Percentiles rank a stretch among this genome's conserved stretches.
Evolutionary conservation across 2,329 filamentous ascomycete genomes (phyloP).

Genomic region (Penicillium sp.): DNA sequence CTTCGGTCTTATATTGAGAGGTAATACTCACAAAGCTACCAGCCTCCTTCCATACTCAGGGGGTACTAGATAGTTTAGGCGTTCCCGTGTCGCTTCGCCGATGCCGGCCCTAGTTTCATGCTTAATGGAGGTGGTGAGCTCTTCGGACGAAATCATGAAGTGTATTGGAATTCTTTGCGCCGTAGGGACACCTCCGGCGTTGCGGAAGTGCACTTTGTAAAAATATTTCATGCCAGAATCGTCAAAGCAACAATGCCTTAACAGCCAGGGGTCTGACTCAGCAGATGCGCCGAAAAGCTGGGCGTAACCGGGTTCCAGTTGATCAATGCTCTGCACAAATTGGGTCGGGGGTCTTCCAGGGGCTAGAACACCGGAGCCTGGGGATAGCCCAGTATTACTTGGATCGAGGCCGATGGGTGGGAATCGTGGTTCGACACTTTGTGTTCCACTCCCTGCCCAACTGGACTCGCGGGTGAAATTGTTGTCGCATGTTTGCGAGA

Average conservation of each 20-base stretch:
- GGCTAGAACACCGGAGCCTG: conserved; percentile 17
- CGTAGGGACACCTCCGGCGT: conserved; percentile 38
- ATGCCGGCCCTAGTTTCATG: conserved; percentile 17
- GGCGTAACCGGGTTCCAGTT: conserved; percentile 28
- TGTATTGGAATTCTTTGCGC: conserved; percentile 36
- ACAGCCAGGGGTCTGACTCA: conserved; percentile 37
- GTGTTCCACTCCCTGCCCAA: conserved; percentile 5
- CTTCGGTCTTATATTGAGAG: neutral
- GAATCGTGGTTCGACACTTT: conserved; percentile 8
- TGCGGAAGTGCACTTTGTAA: conserved; percentile 38
- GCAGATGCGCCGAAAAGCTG: conserved; percentile 34
- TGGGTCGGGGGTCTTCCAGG: conserved; percentile 21
- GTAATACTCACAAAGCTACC: conserved; percentile 20
- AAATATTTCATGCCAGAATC: conserved; percentile 36
- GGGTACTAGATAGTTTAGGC: conserved; percentile 21
- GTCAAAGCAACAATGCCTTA: conserved; percentile 38
- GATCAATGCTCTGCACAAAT: conserved; percentile 31
- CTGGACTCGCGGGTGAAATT: conserved; percentile 5
- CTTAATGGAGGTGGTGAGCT: conserved; percentile 18
- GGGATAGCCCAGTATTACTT: conserved; percentile 11
- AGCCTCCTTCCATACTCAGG: conserved; percentile 25
- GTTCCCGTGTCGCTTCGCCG: conserved; percentile 15
- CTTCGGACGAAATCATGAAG: conserved; percentile 27
- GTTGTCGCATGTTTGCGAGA: neutral
- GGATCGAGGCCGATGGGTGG: conserved; percentile 14